phyloP scores from a whole-genome alignment of 768 basidiomycete genomes.

The Kwoniella bestiolae region DNA sequence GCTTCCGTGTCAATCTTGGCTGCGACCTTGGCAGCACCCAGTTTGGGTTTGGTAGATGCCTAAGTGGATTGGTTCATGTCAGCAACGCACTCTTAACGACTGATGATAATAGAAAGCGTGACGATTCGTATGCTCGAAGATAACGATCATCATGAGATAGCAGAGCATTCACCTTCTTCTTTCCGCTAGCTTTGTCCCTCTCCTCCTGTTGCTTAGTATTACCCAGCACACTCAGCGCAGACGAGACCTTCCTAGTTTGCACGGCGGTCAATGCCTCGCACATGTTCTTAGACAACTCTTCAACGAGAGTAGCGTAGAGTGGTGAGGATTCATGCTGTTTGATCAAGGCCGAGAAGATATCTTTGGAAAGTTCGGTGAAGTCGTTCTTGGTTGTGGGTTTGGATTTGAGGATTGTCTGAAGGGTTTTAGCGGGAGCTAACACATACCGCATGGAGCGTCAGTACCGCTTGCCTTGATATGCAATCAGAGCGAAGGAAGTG shows the following conservation, averaged over 20 bases:
- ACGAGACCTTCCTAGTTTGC: slow-evolving; percentile 87
- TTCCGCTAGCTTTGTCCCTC: slow-evolving; percentile 80
- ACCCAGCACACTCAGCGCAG: slow-evolving; percentile 78
- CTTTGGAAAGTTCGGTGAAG: slow-evolving; percentile 72
- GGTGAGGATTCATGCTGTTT: slow-evolving; percentile 81
- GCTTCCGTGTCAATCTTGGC: slow-evolving; percentile 73
- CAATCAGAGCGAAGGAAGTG: background rate
- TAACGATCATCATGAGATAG: background rate
- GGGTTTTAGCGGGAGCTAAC: slow-evolving; percentile 32
- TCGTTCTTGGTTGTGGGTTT: slow-evolving; percentile 89
- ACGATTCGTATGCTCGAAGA: too few species aligned
- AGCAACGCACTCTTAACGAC: too few species aligned
- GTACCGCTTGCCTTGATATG: background rate
- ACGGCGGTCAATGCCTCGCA: slow-evolving; percentile 80
- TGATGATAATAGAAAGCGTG: too few species aligned
- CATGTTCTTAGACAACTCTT: slow-evolving; percentile 77
- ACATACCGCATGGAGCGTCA: background rate
- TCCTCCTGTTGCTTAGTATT: slow-evolving; percentile 95
- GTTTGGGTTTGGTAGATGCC: slow-evolving; percentile 69
- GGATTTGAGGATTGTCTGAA: slow-evolving; percentile 66
- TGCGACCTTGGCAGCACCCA: slow-evolving; percentile 70
- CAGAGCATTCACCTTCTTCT: slow-evolving; percentile 70
- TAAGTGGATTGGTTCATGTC: slow-evolving; percentile 45
- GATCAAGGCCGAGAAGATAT: slow-evolving; percentile 75
- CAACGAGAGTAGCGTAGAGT: slow-evolving; percentile 79